Evolutionary conservation across 805 yeast species (phyloP).

Genomic region (Lipomyces orientalis): DNA sequence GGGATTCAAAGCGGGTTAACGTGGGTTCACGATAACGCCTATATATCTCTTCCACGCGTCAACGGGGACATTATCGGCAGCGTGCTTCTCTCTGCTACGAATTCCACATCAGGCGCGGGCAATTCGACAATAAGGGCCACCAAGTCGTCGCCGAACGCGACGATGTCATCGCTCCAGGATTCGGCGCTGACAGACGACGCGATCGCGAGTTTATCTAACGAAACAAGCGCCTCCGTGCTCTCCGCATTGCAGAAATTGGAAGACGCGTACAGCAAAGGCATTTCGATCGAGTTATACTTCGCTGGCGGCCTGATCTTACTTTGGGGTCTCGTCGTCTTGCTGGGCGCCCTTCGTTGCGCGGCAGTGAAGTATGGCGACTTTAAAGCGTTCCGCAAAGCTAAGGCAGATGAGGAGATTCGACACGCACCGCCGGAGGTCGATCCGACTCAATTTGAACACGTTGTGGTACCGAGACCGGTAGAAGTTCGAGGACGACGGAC

Average conservation of each 20-base stretch:
- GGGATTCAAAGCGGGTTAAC: constrained; percentile 71
- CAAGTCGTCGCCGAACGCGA: constrained; percentile 2
- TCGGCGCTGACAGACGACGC: constrained; percentile 10
- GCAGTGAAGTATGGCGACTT: background rate
- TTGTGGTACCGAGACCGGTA: background rate
- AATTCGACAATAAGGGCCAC: background rate
- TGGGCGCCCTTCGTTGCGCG: constrained; percentile 11
- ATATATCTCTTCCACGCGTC: constrained; percentile 62
- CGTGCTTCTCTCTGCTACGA: background rate
- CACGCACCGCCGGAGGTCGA: background rate
- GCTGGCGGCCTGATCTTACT: constrained; percentile 25
- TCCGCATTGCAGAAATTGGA: constrained; percentile 25
- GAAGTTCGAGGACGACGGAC: background rate
- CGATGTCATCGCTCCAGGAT: background rate
- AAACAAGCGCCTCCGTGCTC: constrained; percentile 14
- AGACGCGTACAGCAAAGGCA: constrained; percentile 16
- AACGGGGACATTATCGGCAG: constrained; percentile 40
- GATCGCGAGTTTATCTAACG: constrained; percentile 10
- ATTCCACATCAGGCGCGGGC: background rate
- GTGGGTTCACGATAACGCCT: constrained; percentile 74
- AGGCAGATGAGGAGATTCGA: background rate
- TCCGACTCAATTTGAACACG: constrained; percentile 7
- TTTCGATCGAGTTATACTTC: constrained; percentile 22
- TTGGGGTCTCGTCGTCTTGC: constrained; percentile 21
- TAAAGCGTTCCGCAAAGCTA: constrained; percentile 3